These are phyloP conservation scores for Triticum turgidum DNA, from an alignment of 176 grass and related monocot species.

Conservation along the genomic window DNA sequence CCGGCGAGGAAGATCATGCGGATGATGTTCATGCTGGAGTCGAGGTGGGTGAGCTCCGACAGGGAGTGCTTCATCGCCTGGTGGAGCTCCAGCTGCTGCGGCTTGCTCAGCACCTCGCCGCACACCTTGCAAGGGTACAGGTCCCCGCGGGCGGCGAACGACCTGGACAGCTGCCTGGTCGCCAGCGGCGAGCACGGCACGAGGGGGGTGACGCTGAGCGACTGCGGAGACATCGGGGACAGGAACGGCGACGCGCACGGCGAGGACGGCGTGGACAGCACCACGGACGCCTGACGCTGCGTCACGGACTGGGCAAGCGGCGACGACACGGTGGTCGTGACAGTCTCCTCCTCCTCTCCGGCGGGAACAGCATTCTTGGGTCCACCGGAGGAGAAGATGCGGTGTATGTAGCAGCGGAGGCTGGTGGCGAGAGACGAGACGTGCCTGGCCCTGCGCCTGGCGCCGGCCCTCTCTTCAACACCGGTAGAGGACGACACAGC, in stretches of 20 bases:
- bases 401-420: conserved; percentile 43
- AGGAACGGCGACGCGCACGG: conserved; percentile 34
- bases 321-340: conserved; percentile 11
- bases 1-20: conserved; percentile 86
- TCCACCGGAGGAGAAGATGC: conserved; percentile 46
- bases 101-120: conserved; percentile 65
- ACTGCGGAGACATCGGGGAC: conserved; percentile 37
- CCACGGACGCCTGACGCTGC: conserved; percentile 23
- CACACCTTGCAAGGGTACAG: conserved; percentile 75
- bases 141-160: conserved; percentile 45
- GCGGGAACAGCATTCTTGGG: neutral
- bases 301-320: conserved; percentile 23
- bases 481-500: conserved; percentile 12
- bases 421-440: conserved; percentile 36
- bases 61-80: conserved; percentile 71
- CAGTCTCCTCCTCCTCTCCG: conserved; percentile 1
- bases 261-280: conserved; percentile 45
- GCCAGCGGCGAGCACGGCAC: conserved; percentile 12
- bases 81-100: conserved; percentile 81
- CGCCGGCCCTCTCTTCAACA: neutral
- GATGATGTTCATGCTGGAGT: conserved; percentile 78
- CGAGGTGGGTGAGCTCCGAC: conserved; percentile 58
- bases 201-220: conserved; percentile 21
- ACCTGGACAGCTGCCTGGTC: conserved; percentile 40
- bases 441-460: conserved; percentile 22